A percentile compares a stretch with the other conserved stretches of the same genome.
phyloP scores from a whole-genome alignment of 768 basidiomycete genomes.

The Phlebiopsis flavidoalba region DNA sequence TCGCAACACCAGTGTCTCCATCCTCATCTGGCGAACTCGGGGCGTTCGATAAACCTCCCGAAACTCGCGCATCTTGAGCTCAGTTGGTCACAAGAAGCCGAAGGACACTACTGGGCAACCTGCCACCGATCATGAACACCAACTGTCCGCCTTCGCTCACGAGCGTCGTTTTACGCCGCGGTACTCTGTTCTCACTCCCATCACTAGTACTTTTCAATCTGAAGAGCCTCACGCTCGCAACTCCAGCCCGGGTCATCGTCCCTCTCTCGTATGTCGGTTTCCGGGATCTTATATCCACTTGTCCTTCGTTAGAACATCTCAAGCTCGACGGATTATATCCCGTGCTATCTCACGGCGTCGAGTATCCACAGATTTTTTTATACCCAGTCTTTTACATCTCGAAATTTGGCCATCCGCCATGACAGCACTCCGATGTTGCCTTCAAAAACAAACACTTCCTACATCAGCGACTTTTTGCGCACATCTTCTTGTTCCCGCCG shows the following conservation, averaged over 20 bases:
- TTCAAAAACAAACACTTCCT: neutral
- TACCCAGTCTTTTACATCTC: neutral
- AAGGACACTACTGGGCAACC: neutral
- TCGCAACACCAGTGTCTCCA: neutral
- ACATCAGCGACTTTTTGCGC: conserved; percentile 1
- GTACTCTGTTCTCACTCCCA: neutral
- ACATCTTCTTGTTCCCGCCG: conserved; percentile 1
- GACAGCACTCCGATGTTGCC: neutral
- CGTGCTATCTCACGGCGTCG: neutral
- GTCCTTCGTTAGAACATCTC: conserved; percentile 1
- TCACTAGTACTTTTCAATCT: neutral
- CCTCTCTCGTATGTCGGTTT: neutral
- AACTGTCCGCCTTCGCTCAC: neutral
- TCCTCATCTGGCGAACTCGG: neutral
- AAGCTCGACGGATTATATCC: conserved; percentile 4
- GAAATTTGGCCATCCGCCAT: neutral
- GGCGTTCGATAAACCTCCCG: neutral
- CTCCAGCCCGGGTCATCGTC: neutral
- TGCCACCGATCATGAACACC: neutral
- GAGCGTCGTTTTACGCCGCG: neutral
- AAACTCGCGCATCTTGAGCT: conserved; percentile 1
- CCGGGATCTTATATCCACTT: neutral
- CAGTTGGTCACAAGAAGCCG: neutral
- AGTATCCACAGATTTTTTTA: conserved; percentile 3
- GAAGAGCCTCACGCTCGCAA: conserved; percentile 1